These are phyloP conservation scores for Scedosporium boydii DNA, from an alignment of 2,329 filamentous ascomycete species.

Conservation along the genomic window DNA sequence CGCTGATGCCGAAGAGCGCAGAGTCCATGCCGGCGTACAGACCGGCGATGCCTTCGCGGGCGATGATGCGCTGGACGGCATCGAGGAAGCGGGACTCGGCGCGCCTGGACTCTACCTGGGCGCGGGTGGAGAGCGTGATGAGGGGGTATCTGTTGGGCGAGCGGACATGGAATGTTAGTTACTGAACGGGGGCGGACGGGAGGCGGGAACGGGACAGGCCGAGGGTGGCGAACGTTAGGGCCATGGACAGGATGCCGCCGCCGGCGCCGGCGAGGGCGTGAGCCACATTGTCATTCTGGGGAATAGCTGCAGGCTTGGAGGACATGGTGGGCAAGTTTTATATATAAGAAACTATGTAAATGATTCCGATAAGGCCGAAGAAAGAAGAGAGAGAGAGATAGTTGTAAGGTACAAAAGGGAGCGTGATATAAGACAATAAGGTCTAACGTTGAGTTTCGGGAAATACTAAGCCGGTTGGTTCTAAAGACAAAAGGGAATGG, in stretches of 20 bases:
- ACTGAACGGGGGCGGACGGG: too few species aligned
- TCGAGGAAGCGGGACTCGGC: slow-evolving; percentile 76
- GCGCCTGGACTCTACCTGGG: slow-evolving; percentile 94
- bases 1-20: slow-evolving; percentile 91
- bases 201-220: neutral
- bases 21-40: slow-evolving; percentile 91
- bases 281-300: slow-evolving; percentile 93
- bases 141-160: slow-evolving; percentile 67
- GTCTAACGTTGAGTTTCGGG: neutral
- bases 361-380: neutral
- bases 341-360: neutral
- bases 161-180: neutral
- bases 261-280: slow-evolving; percentile 90
- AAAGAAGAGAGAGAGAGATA: neutral
- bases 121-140: slow-evolving; percentile 93
- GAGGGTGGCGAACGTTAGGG: slow-evolving; percentile 66
- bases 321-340: slow-evolving; percentile 22
- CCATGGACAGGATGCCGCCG: slow-evolving; percentile 90
- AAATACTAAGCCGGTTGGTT: neutral
- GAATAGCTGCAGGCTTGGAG: slow-evolving; percentile 51
- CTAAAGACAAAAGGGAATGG: neutral
- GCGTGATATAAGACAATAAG: neutral
- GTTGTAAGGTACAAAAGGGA: neutral
- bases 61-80: slow-evolving; percentile 76
- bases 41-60: slow-evolving; percentile 80